Percentiles rank a stretch among this genome's conserved stretches.
These are phyloP conservation scores for Casuarina cunninghamiana DNA, from an alignment of 306 rosid species.

Conservation along the genomic window DNA sequence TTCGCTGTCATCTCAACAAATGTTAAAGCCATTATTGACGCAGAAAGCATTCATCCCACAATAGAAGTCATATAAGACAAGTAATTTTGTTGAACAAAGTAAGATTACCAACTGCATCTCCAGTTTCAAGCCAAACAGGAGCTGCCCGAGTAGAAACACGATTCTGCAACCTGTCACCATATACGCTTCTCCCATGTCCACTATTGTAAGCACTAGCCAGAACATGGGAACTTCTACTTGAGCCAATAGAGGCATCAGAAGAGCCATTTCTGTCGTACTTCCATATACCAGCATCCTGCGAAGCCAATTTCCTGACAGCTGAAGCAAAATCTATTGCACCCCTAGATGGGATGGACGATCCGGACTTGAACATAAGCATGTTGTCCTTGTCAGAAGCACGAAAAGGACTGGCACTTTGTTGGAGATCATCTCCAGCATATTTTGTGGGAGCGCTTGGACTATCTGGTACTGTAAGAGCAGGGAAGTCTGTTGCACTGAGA, in stretches of 20 bases:
- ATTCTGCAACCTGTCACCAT: conserved; percentile 64
- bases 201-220: conserved; percentile 56
- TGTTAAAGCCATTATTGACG: conserved; percentile 45
- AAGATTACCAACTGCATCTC: conserved; percentile 90
- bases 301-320: conserved; percentile 88
- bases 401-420: conserved; percentile 59
- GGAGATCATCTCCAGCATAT: conserved; percentile 67
- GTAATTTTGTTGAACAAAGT: conserved; percentile 32
- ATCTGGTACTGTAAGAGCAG: conserved; percentile 65
- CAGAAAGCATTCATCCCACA: conserved; percentile 30
- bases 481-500: conserved; percentile 82
- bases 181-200: conserved; percentile 65
- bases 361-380: conserved; percentile 72
- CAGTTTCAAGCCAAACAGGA: conserved; percentile 97
- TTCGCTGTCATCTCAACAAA: conserved; percentile 71
- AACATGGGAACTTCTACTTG: conserved; percentile 73
- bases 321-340: conserved; percentile 86
- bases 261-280: conserved; percentile 77
- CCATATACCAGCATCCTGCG: conserved; percentile 93
- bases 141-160: conserved; percentile 75
- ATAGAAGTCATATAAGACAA: conserved; percentile 42
- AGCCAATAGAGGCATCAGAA: conserved; percentile 70
- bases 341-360: conserved; percentile 65
- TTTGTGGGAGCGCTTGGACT: conserved; percentile 54
- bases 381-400: conserved; percentile 65